Evolutionary conservation across 305 asterid genomes (phyloP).

Genomic region (Plantago coronopus): DNA sequence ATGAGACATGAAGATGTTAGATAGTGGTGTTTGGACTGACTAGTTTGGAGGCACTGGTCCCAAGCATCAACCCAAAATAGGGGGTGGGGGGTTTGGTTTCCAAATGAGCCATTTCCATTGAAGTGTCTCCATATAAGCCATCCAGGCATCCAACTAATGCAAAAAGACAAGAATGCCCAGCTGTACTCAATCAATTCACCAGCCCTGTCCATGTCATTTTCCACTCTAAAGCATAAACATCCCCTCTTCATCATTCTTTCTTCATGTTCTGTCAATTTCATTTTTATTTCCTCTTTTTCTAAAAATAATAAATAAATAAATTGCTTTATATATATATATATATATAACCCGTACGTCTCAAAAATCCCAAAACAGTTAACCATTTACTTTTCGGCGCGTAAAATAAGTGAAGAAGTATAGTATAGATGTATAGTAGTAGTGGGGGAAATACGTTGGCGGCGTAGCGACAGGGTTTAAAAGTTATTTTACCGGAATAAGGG

Average conservation of each 20-base stretch:
- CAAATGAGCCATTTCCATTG: background rate
- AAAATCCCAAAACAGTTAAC: no score
- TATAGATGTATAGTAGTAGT: no score
- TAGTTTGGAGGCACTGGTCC: constrained; percentile 34
- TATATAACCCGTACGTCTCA: no score
- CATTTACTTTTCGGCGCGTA: no score
- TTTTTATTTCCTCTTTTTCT: constrained; percentile 23
- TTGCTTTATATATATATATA: no score
- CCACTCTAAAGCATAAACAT: constrained; percentile 27
- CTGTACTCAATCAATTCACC: constrained; percentile 31
- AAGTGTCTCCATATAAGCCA: background rate
- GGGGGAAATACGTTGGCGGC: no score
- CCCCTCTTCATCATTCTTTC: constrained; percentile 13
- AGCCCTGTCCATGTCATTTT: constrained; percentile 42
- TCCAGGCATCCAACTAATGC: constrained; percentile 23
- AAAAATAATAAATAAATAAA: no score
- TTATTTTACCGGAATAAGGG: no score
- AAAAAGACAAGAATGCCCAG: constrained; percentile 58
- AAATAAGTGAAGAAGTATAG: no score
- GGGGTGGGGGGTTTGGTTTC: background rate
- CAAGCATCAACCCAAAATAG: constrained; percentile 24
- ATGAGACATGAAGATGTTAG: background rate
- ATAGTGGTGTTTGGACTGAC: constrained; percentile 24
- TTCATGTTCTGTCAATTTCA: constrained; percentile 42
- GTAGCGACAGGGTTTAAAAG: no score